Base-by-base conservation (phyloP, 2,329 filamentous ascomycete species). In the Emericellopsis atlantica region DNA sequence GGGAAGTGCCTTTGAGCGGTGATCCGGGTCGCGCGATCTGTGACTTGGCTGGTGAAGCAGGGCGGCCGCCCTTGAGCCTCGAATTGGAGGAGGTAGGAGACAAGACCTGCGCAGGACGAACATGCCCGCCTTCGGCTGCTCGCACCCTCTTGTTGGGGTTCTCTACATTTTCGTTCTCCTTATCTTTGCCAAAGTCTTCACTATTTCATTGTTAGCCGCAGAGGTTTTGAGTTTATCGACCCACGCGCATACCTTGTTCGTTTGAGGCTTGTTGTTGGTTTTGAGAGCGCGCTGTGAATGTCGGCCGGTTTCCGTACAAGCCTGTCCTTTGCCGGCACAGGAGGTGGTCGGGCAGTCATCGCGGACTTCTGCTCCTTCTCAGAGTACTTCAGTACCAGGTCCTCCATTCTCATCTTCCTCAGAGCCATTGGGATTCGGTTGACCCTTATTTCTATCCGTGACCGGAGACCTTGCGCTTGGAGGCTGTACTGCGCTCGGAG, bases 401-500 rank as follows among this genome's bases (percentile, higher is more conserved):
- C 89, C 42, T 79, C 79, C 72, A 98, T 90, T 43, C 77, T 93
- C 46, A 78, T 72, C 54, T 82, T 84, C 44, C 90, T 80, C 47
- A 95, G 65, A 14, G 80, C 73, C 51, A 78, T 74, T 7, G 92
- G 92, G 40, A 96, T 92, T 41, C 92, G 81, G 57, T 95, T 95
- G 58, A 96, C 75, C 62, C 92, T 84, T 64, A 94, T 84, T 60
- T 95, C 89, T 40, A 98, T 81, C 45, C 90, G 81, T 45, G 87
- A 81, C 45, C 84, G 77, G 32, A 96, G 72, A 46, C 84, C 84
- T 58, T 90, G 84, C 18, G 88, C 84, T 60, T 95, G 89, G 9
- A 93, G 73, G 44, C 83, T 81, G 65, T 93, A 95, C 58, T 94
- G 88, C 6, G 89, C 83, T 52, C 89, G 79, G 45, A 96, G 70